phyloP scores from a whole-genome alignment of 352 stramenopile genomes.

The Pythium inflatum region DNA sequence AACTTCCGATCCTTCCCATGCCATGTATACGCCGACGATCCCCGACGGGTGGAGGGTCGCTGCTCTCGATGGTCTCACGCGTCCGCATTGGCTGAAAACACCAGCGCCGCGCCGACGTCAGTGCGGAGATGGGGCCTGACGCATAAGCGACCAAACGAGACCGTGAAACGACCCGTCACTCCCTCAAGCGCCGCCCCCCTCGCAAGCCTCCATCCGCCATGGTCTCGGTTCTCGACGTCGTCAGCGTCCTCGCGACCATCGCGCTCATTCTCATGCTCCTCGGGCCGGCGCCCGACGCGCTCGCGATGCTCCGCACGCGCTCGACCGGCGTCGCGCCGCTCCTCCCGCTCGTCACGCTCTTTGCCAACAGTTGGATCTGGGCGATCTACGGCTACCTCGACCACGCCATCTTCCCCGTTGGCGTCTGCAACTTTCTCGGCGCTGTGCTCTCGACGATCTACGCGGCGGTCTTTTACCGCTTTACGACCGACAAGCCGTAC shows the following conservation, averaged over 20 bases:
- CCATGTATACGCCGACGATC: too few species aligned
- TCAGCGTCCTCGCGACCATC: constrained; percentile 11
- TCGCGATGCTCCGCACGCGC: constrained; percentile 11
- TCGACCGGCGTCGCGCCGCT: constrained; percentile 37
- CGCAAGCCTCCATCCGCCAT: neutral
- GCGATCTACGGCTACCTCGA: constrained; percentile 29
- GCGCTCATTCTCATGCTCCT: constrained; percentile 14
- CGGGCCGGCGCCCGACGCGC: constrained; percentile 6
- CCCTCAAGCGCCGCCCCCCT: neutral
- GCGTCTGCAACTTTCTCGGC: constrained; percentile 47
- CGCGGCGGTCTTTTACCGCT: constrained; percentile 51
- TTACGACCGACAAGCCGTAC: neutral
- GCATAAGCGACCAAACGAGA: too few species aligned
- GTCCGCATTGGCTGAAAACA: constrained; percentile 2
- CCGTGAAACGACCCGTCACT: neutral
- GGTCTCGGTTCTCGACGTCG: constrained; percentile 2
- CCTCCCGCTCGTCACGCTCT: constrained; percentile 44
- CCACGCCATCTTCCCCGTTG: constrained; percentile 46
- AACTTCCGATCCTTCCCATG: too few species aligned
- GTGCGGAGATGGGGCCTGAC: neutral
- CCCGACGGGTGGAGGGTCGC: too few species aligned
- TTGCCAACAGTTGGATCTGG: constrained; percentile 47
- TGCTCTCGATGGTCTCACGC: too few species aligned
- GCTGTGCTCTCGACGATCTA: constrained; percentile 44
- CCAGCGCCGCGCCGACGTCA: neutral